Base-by-base conservation (phyloP, 2,329 filamentous ascomycete species). In the Curvularia spicifera region DNA sequence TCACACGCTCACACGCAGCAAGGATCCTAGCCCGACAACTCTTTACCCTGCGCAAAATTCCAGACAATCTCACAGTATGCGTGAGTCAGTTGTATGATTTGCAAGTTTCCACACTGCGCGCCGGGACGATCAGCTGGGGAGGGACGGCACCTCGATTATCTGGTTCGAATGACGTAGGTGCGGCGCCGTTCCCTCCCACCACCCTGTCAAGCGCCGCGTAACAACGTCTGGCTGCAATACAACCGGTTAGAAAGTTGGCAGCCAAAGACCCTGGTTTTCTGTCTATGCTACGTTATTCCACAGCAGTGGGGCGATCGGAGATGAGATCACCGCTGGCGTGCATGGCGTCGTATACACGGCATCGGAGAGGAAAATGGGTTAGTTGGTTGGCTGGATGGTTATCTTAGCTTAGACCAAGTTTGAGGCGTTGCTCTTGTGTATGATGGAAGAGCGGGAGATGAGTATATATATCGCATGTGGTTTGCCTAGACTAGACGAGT, bases 281-380 rank as follows among this genome's bases (percentile, higher is more conserved):
- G 33, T 13, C 33, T 37, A 37, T 37, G 33, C 33, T 37, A 37
- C 33, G 33, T 37, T 37, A 37, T 37, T 5, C 15, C 33, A 37
- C 33, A 4, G 4, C 15, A 7, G 33, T n/a, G 13, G 40, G 40
- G 20, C 40, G 40, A 43, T 26, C 40, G 40, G 40, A 43, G 40
- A 66, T 67, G 65, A 67, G 63, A 67, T 67, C 65, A 67, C 61
- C 42, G 55, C 51, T 45, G 45, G 33, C 39, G 46, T 51, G 53
- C 31, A 64, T 63, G 60, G 47, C 55, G 55, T 57, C 47, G 44
- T 54, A 56, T 44, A 48, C 29, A 22, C 15, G 37, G 22, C 26
- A 18, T 46, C 26, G 44, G 26, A 20, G 48, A n/a, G 22, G 49
- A n/a, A 5, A 28, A 24, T 33, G 9, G 51, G 31, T 45, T 56